A percentile compares a stretch with the other conserved stretches of the same genome.
Conservation (phyloP, 2,329 filamentous ascomycete species). For the Hortaea sp. region DNA sequence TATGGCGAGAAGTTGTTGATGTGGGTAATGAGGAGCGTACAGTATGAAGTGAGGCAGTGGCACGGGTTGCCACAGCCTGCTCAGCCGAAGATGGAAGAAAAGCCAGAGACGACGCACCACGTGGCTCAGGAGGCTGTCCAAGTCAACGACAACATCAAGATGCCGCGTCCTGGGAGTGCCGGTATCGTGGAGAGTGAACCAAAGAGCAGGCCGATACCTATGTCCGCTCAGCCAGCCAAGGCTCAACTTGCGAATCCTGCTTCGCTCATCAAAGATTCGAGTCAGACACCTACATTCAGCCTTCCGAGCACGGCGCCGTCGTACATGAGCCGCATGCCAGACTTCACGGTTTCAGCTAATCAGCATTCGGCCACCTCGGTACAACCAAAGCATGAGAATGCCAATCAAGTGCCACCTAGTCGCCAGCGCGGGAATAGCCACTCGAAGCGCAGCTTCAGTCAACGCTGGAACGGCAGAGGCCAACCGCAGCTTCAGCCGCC, state of each 20-base stretch:
- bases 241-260: not conserved
- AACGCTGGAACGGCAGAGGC: not conserved
- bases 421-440: not conserved
- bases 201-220: not conserved
- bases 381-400: not conserved
- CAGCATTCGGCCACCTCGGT: not conserved
- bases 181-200: not conserved
- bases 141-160: not conserved
- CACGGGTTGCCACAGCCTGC: not conserved
- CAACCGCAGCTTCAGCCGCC: not conserved
- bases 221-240: not conserved
- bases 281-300: not conserved
- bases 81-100: not conserved
- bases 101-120: not conserved
- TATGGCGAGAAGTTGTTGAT: slow-evolving; percentile 9
- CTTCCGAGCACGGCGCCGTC: not conserved
- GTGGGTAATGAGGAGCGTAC: slow-evolving; percentile 8
- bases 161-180: too few species aligned
- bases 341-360: not conserved
- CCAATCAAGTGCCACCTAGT: not conserved
- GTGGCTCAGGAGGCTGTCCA: not conserved
- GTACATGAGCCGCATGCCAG: not conserved
- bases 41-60: not conserved
- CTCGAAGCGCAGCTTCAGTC: not conserved
- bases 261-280: not conserved